These are phyloP conservation scores for Diacronema lutheri DNA, from an alignment of 78 protist species.

Conservation along the genomic window DNA sequence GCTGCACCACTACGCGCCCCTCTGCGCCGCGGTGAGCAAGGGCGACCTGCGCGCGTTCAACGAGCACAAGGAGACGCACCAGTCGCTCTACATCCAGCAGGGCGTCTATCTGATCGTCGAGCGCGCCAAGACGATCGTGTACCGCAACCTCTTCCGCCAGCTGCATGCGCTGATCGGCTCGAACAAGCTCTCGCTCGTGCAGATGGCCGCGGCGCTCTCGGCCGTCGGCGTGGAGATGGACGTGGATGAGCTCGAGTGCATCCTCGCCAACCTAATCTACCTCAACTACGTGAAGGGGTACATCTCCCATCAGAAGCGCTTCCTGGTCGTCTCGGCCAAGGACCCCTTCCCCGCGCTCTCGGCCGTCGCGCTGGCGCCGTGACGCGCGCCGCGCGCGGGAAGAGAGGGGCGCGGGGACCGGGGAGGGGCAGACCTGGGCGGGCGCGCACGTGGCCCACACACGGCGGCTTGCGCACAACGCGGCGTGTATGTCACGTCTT, in stretches of 20 bases:
- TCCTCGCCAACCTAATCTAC: constrained; percentile 4
- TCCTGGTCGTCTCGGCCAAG: not conserved
- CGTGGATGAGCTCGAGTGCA: constrained; percentile 5
- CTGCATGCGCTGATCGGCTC: not conserved
- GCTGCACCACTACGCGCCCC: not conserved
- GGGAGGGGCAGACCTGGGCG: too few relatives aligned
- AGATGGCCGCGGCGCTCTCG: not conserved
- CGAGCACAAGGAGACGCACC: not conserved
- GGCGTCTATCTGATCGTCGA: constrained; percentile 25
- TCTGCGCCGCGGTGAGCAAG: not conserved
- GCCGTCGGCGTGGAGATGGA: not conserved
- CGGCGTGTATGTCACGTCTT: too few relatives aligned
- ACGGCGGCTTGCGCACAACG: too few relatives aligned
- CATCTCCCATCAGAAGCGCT: constrained; percentile 13
- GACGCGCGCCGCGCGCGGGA: too few relatives aligned
- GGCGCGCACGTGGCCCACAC: too few relatives aligned
- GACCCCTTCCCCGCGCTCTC: not conserved
- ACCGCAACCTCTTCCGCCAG: constrained; percentile 2
- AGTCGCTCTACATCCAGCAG: not conserved
- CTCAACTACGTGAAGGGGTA: constrained; percentile 4
- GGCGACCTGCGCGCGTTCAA: not conserved
- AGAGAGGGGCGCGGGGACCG: too few relatives aligned
- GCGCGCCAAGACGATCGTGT: constrained; percentile 3
- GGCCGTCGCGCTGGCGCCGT: too few relatives aligned
- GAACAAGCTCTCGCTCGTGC: too few relatives aligned